phyloP scores from a whole-genome alignment of 179 eudicot species.

The Beta macrorhiza region DNA sequence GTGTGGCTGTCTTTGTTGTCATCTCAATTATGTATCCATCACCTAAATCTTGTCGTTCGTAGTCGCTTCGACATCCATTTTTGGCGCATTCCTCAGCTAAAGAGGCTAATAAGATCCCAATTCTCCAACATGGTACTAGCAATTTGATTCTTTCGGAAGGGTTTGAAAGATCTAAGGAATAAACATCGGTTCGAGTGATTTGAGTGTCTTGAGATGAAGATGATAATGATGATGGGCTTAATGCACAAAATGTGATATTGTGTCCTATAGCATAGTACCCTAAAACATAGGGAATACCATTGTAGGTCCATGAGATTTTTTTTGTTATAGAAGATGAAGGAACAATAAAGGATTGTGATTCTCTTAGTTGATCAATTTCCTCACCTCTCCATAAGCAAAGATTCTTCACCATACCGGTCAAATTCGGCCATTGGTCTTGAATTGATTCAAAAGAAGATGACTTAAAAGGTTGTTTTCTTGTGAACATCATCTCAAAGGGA shows the following conservation, averaged over 20 bases:
- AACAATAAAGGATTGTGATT: conserved; percentile 34
- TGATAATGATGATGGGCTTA: conserved; percentile 34
- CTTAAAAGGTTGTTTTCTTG: conserved; percentile 46
- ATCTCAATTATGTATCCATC: conserved; percentile 50
- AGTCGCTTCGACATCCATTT: conserved; percentile 46
- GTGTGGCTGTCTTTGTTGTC: conserved; percentile 47
- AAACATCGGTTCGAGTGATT: conserved; percentile 56
- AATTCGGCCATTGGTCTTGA: conserved; percentile 68
- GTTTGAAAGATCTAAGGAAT: conserved; percentile 49
- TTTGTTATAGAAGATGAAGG: conserved; percentile 53
- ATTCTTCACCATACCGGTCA: conserved; percentile 54
- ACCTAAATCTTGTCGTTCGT: conserved; percentile 40
- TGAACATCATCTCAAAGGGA: conserved; percentile 44
- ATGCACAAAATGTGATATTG: conserved; percentile 66
- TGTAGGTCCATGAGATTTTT: conserved; percentile 62
- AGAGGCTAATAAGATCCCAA: conserved; percentile 59
- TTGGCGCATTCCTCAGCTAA: conserved; percentile 52
- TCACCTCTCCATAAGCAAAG: conserved; percentile 84
- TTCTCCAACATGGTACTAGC: conserved; percentile 74
- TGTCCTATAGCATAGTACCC: conserved; percentile 71
- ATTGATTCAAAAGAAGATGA: not conserved
- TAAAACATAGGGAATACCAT: conserved; percentile 60
- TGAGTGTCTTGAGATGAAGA: conserved; percentile 13
- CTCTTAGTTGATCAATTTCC: conserved; percentile 55
- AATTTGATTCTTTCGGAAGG: conserved; percentile 61